Base-by-base conservation (phyloP, 192 early-diverging fungal species). In the Coemansia sp. region DNA sequence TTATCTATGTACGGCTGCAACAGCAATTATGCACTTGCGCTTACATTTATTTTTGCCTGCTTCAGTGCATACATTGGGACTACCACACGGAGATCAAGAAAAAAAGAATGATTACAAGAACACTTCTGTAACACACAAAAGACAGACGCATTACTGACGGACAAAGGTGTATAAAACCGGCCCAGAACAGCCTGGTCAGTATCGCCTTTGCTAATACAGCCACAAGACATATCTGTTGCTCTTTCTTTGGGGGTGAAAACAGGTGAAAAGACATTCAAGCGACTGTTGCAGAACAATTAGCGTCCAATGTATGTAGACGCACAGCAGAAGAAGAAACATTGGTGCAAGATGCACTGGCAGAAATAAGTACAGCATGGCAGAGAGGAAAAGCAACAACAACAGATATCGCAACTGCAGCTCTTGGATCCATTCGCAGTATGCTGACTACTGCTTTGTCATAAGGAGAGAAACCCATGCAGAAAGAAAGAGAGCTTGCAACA, bases 291-390 rank as follows among this genome's bases (percentile, higher is more conserved):
- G 52, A 54, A 54, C 52, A 54, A 54, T 54, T 11, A 54, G 6
- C 52, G 15, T 54, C 26, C 26, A 54, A 54, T 54, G 52, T 54
- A 54, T 54, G 52, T 26, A 26, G 8, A 54, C 15, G 52, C 52
- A 26, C 52, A 15, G 7, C 52, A 26, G 26, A 9, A 54, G 12
- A 54, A 19, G 52, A 15, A 26, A 54, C 26, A 9, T 23, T 54
- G 52, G 52, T 54, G 52, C 23, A 54, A 54, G 32, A 54, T 54
- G 52, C 52, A 18, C 19, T 54, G 52, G 52, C 52, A 54, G 2
- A 54, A 32, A 50, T 50, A 50, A 13, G 18, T n/a, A 50, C 13
- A 50, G 16, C 7, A 8, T 16, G 2, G 8, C 16, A 18, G 48
- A 12, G 19, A 8, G 16, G 48, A 9, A 50, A 50, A 16, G 5